Evolutionary conservation across 2,329 filamentous ascomycete species (phyloP), one percentile per base, ranked within the genome.

Genomic region (Xylaria multiplex): DNA sequence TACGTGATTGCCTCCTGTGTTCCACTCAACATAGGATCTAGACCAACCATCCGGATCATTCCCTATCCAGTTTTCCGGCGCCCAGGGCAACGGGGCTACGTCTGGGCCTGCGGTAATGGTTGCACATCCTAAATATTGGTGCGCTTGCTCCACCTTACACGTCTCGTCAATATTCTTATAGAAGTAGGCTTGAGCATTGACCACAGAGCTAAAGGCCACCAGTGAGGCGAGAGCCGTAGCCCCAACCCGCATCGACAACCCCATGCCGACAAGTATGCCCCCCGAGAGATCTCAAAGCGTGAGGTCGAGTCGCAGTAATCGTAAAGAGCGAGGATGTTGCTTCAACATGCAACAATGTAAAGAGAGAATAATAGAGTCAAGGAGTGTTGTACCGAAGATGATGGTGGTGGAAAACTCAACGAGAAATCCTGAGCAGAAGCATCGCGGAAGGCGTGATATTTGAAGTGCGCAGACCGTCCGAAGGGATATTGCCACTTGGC

Each of bases 61-160:
- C n/a, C n/a, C n/a, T n/a, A n/a, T n/a, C 59, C 63, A 71, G 16
- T 43, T 59, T 2, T 43, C 22, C 0, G 70, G 70, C 6, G 9
- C 37, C 53, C 72, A 76, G n/a, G 32, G 14, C 46, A 72, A 72
- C n/a, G 65, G 68, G 6, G 43, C 16, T 1, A 6, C 32, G 11
- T n/a, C 49, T 9, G n/a, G n/a, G n/a, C n/a, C n/a, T n/a, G n/a
- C n/a, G n/a, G n/a, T n/a, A n/a, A 40, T 45, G 35, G 37, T 13
- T n/a, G 62, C 71, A 61, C 71, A 73, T 1, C 72, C 71, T 8
- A 71, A 27, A 40, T 71, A 70, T 48, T 69, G 67, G 32, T 57
- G 63, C 4, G 3, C 14, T 65, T 66, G 46, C 63, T 59, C 4
- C 9, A 42, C 5, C 14, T 43, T 59, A 22, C 69, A 72, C 8